A percentile compares a stretch with the other conserved stretches of the same genome.
Evolutionary conservation across 2,329 filamentous ascomycete genomes (phyloP).

Genomic region (Aspergillus nomiae): DNA sequence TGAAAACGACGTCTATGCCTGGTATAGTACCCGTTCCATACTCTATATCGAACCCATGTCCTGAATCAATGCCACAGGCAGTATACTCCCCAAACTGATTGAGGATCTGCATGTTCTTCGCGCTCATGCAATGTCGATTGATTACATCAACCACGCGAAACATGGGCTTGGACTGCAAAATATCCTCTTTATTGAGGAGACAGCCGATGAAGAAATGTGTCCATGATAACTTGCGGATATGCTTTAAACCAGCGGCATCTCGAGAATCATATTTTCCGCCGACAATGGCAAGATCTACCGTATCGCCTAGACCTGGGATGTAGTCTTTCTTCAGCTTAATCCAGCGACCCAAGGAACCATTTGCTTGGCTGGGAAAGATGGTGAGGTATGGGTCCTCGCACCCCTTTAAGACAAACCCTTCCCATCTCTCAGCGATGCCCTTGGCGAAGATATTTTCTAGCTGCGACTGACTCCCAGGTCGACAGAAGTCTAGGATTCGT

Average conservation of each 20-base stretch:
- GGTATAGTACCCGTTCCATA: slow-evolving; percentile 45
- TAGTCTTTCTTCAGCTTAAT: slow-evolving; percentile 93
- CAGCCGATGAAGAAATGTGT: slow-evolving; percentile 82
- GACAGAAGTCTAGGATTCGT: slow-evolving; percentile 67
- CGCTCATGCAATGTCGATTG: slow-evolving; percentile 51
- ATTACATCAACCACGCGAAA: slow-evolving; percentile 70
- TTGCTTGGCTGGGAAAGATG: slow-evolving; percentile 40
- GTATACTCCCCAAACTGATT: slow-evolving; percentile 50
- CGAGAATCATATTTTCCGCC: slow-evolving; percentile 71
- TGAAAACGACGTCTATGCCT: slow-evolving; percentile 58
- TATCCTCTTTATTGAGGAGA: slow-evolving; percentile 66
- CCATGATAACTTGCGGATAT: slow-evolving; percentile 63
- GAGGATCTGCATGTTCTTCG: slow-evolving; percentile 55
- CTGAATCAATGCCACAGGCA: slow-evolving; percentile 38
- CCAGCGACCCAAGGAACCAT: slow-evolving; percentile 48
- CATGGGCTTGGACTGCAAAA: slow-evolving; percentile 56
- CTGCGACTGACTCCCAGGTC: slow-evolving; percentile 51
- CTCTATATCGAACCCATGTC: slow-evolving; percentile 47
- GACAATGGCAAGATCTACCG: slow-evolving; percentile 79
- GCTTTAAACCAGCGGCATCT: slow-evolving; percentile 57
- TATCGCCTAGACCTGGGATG: slow-evolving; percentile 73
- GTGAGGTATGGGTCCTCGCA: slow-evolving; percentile 75
- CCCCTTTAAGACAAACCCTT: slow-evolving; percentile 81
- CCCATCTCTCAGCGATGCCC: slow-evolving; percentile 66
- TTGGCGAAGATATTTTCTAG: slow-evolving; percentile 68